Percentiles rank a stretch among this genome's conserved stretches.
Evolutionary conservation across 148 eudicot genomes (phyloP).

Genomic region (Polygonum aviculare): DNA sequence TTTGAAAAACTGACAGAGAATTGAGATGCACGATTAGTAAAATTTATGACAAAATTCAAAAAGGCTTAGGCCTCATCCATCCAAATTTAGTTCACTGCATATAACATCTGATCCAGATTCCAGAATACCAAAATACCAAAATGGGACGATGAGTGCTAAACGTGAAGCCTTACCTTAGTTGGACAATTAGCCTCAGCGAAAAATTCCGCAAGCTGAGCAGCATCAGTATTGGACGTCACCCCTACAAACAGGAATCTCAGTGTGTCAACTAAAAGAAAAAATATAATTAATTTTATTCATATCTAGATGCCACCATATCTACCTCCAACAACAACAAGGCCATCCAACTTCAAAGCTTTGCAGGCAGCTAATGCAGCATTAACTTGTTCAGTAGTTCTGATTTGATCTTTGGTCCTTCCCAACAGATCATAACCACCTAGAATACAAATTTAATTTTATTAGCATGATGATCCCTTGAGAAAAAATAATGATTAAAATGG

Average conservation of each 20-base stretch:
- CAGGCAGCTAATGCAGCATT: slow-evolving; percentile 84
- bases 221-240: slow-evolving; percentile 97
- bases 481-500: background rate
- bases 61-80: background rate
- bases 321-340: slow-evolving; percentile 96
- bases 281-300: background rate
- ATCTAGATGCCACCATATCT: background rate
- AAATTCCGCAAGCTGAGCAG: slow-evolving; percentile 94
- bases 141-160: background rate
- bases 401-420: slow-evolving; percentile 95
- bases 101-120: background rate
- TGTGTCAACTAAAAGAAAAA: background rate
- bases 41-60: background rate
- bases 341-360: slow-evolving; percentile 70
- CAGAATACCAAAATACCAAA: background rate
- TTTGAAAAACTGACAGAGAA: background rate
- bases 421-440: slow-evolving; percentile 91
- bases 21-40: background rate
- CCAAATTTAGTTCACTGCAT: background rate
- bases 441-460: background rate
- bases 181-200: slow-evolving; percentile 88
- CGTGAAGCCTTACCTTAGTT: slow-evolving; percentile 48
- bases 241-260: slow-evolving; percentile 33
- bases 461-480: background rate
- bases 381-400: slow-evolving; percentile 88